Evolutionary conservation across 805 yeast species (phyloP).

Genomic region (Candida parachauliodes): DNA sequence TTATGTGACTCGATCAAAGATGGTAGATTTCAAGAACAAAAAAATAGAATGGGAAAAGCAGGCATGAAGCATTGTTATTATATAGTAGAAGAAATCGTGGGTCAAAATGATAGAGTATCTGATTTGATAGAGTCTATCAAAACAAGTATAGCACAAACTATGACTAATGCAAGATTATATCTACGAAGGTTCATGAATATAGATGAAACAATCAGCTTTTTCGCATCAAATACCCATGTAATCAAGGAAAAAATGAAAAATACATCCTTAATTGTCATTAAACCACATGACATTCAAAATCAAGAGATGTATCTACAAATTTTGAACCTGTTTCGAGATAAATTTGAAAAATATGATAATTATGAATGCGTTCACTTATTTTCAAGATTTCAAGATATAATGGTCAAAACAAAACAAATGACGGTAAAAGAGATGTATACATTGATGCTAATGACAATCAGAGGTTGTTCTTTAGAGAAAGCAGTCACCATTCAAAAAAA

Average conservation of each 20-base stretch:
- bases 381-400: conserved; percentile 53
- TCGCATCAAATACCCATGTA: conserved; percentile 45
- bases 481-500: conserved; percentile 71
- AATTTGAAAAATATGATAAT: conserved; percentile 31
- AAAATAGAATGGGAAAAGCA: conserved; percentile 65
- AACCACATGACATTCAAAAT: conserved; percentile 45
- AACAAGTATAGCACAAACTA: conserved; percentile 70
- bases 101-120: conserved; percentile 32
- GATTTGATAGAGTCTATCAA: conserved; percentile 62
- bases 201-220: conserved; percentile 68
- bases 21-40: conserved; percentile 87
- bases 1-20: conserved; percentile 77
- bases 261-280: conserved; percentile 43
- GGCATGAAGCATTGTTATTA: conserved; percentile 69
- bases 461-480: conserved; percentile 81
- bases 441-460: conserved; percentile 70
- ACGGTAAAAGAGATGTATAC: conserved; percentile 76
- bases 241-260: conserved; percentile 31
- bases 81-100: conserved; percentile 62
- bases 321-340: conserved; percentile 39
- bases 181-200: conserved; percentile 65
- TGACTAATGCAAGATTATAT: conserved; percentile 64
- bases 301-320: conserved; percentile 49
- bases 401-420: conserved; percentile 66
- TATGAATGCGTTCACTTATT: conserved; percentile 38